phyloP scores from a whole-genome alignment of 805 yeast species.

The Brettanomyces anomalus region DNA sequence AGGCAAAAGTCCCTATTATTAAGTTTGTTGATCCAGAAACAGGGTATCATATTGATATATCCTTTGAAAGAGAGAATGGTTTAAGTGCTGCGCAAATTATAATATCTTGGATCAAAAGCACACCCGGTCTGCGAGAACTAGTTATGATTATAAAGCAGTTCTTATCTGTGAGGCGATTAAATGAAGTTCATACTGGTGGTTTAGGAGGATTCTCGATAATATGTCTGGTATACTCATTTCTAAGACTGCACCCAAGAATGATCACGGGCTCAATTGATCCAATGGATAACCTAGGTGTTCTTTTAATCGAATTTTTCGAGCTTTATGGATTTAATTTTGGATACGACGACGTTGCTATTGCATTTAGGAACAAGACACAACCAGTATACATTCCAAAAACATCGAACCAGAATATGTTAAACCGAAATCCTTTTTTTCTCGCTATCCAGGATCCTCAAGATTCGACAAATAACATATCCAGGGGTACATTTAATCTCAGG shows the following conservation, averaged over 20 bases:
- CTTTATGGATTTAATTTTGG: conserved; percentile 85
- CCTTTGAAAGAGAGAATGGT: conserved; percentile 82
- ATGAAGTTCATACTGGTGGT: conserved; percentile 89
- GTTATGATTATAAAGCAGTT: conserved; percentile 82
- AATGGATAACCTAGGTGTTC: conserved; percentile 70
- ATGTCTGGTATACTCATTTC: conserved; percentile 72
- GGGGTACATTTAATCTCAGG: conserved; percentile 75
- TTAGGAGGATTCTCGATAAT: conserved; percentile 92
- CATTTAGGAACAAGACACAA: conserved; percentile 46
- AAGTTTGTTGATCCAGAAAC: conserved; percentile 73
- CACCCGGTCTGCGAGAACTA: conserved; percentile 76
- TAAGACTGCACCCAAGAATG: conserved; percentile 71
- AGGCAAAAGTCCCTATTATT: conserved; percentile 89
- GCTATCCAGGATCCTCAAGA: conserved; percentile 90
- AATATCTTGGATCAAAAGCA: conserved; percentile 58
- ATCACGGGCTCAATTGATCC: conserved; percentile 58
- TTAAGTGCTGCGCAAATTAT: conserved; percentile 74
- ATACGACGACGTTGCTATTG: conserved; percentile 68
- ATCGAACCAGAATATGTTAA: conserved; percentile 25
- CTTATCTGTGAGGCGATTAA: conserved; percentile 63
- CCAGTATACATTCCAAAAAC: conserved; percentile 53
- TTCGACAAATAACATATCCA: conserved; percentile 68
- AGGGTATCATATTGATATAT: conserved; percentile 74
- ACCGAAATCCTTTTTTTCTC: conserved; percentile 51
- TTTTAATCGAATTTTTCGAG: conserved; percentile 86